Percentiles rank a stretch among this genome's conserved stretches.
These are phyloP conservation scores for Solanum chilense DNA, from an alignment of 257 asterid genomes.

Conservation along the genomic window DNA sequence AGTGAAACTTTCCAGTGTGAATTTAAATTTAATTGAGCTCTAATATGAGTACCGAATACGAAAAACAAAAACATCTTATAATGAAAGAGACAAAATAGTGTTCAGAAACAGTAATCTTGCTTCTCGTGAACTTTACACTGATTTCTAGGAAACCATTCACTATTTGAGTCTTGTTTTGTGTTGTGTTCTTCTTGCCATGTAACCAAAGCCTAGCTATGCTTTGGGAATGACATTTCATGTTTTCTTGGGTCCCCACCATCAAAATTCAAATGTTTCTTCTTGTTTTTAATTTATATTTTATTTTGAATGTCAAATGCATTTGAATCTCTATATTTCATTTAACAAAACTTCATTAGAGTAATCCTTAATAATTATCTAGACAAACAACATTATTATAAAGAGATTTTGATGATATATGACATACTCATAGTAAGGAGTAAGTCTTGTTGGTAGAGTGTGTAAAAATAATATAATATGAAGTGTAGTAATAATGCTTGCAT, in stretches of 20 bases:
- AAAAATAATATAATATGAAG: too few species aligned
- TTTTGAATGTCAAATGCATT: not conserved
- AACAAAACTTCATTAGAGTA: not conserved
- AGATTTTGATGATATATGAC: not conserved
- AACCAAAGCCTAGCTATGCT: not conserved
- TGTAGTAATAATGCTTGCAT: too few species aligned
- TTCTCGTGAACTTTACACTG: slow-evolving; percentile 10
- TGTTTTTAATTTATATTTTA: not conserved
- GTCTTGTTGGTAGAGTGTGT: not conserved
- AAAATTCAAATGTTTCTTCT: not conserved
- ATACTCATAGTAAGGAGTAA: too few species aligned
- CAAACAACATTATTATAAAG: too few species aligned
- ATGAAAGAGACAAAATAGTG: slow-evolving; percentile 36
- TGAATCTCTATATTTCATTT: not conserved
- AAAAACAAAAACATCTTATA: not conserved
- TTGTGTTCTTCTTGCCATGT: not conserved
- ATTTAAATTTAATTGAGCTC: too few species aligned
- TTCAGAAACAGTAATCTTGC: slow-evolving; percentile 27
- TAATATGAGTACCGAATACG: too few species aligned
- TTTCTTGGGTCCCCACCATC: not conserved
- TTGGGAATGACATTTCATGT: not conserved
- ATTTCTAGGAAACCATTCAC: not conserved
- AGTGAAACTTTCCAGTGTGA: too few species aligned
- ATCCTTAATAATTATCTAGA: too few species aligned
- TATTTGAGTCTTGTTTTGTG: not conserved